Conservation (phyloP, 1,139 yeast species). For the Diutina sp. region DNA sequence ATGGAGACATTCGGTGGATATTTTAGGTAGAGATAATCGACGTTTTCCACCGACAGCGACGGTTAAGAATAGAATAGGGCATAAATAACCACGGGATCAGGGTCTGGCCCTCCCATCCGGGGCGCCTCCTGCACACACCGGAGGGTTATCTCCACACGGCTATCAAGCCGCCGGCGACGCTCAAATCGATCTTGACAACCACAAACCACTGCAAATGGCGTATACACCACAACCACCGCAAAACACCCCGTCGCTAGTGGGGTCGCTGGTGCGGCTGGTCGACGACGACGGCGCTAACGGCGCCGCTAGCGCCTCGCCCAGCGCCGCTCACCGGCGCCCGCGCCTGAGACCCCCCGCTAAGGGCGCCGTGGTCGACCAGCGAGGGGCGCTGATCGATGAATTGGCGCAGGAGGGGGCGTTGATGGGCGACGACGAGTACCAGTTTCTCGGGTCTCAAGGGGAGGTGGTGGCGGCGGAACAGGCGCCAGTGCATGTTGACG, state of each 20-base stretch:
- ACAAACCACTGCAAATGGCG: not conserved
- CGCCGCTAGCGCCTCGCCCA: not conserved
- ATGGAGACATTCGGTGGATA: too few species aligned
- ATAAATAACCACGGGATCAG: too few species aligned
- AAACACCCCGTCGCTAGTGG: slow-evolving; percentile 36
- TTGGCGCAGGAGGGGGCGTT: slow-evolving; percentile 50
- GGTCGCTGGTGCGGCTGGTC: slow-evolving; percentile 40
- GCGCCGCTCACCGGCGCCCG: not conserved
- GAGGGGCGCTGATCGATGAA: slow-evolving; percentile 39
- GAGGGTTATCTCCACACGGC: not conserved
- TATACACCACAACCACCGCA: not conserved
- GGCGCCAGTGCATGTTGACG: not conserved
- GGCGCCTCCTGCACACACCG: not conserved
- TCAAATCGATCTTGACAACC: not conserved
- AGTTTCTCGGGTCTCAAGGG: slow-evolving; percentile 39
- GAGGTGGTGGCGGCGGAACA: slow-evolving; percentile 14
- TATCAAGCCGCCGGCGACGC: not conserved
- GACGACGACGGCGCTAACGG: slow-evolving; percentile 23
- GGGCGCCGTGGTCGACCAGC: slow-evolving; percentile 9
- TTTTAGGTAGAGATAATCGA: too few species aligned
- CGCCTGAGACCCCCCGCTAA: slow-evolving; percentile 10
- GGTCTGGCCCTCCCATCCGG: too few species aligned
- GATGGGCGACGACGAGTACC: slow-evolving; percentile 42
- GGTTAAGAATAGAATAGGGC: too few species aligned
- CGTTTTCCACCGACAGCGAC: too few species aligned